Conservation (phyloP, 192 early-diverging fungal genomes). For the Obelidium mucronatum region DNA sequence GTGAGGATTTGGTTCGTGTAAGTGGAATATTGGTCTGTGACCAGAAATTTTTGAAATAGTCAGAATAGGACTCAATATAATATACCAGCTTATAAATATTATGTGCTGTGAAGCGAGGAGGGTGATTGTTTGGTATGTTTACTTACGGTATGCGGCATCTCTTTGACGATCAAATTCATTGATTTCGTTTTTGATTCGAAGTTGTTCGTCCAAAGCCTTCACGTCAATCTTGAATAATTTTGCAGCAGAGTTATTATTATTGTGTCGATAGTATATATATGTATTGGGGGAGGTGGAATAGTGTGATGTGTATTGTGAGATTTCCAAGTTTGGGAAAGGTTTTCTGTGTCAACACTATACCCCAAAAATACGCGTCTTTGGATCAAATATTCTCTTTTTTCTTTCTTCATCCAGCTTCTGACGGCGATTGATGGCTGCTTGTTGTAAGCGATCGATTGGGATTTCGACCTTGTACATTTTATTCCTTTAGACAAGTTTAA, state of each 20-base stretch:
- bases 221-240: slow-evolving; percentile 56
- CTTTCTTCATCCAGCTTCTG: slow-evolving; percentile 61
- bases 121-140: neutral
- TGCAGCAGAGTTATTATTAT: neutral
- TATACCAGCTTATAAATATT: neutral
- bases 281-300: too few relatives aligned
- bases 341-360: slow-evolving; percentile 31
- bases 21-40: slow-evolving; percentile 43
- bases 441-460: slow-evolving; percentile 51
- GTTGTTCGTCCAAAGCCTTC: slow-evolving; percentile 61
- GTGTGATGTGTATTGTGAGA: too few relatives aligned
- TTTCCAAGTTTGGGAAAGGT: too few relatives aligned
- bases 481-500: neutral
- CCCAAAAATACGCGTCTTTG: slow-evolving; percentile 62
- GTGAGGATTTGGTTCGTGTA: slow-evolving; percentile 56
- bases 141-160: slow-evolving; percentile 52
- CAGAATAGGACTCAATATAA: neutral
- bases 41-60: neutral
- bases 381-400: slow-evolving; percentile 64
- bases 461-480: slow-evolving; percentile 69
- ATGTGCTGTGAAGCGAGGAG: neutral
- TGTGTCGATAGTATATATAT: neutral
- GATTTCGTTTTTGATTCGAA: slow-evolving; percentile 58
- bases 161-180: slow-evolving; percentile 51
- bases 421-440: slow-evolving; percentile 58